Conservation (phyloP, 768 basidiomycete genomes). For the Pleurotus eryngii region DNA sequence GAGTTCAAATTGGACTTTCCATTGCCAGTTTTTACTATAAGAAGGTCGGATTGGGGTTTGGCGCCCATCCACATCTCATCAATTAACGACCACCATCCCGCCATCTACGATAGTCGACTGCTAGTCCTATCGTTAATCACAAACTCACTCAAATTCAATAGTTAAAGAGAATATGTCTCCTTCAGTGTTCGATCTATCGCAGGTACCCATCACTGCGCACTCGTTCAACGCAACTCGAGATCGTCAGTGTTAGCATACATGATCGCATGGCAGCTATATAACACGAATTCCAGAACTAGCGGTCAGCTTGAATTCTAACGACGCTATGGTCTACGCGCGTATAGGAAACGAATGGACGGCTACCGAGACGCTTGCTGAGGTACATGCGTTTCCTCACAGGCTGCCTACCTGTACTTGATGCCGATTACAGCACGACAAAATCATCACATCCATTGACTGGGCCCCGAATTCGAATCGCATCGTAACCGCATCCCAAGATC, state of each 20-base stretch:
- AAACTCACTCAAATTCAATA: background rate
- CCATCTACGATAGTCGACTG: conserved; percentile 17
- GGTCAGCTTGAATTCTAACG: conserved; percentile 86
- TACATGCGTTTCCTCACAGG: conserved; percentile 24
- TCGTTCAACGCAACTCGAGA: conserved; percentile 86
- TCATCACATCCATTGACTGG: conserved; percentile 98
- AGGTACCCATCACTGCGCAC: conserved; percentile 84
- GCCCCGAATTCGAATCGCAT: conserved; percentile 95
- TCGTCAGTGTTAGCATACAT: conserved; percentile 50
- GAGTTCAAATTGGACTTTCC: too few species aligned
- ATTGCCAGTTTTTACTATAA: too few species aligned
- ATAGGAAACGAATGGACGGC: conserved; percentile 66
- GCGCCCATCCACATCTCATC: too few species aligned
- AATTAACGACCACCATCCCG: too few species aligned
- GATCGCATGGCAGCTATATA: background rate
- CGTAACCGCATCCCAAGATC: conserved; percentile 97
- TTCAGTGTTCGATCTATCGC: conserved; percentile 75
- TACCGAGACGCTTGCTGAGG: conserved; percentile 83
- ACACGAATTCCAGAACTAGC: conserved; percentile 69
- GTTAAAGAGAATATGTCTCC: conserved; percentile 42
- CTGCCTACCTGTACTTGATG: background rate
- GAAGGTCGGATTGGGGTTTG: too few species aligned
- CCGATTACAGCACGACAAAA: conserved; percentile 76
- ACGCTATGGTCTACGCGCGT: conserved; percentile 75
- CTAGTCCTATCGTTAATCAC: conserved; percentile 15